Percentiles rank a stretch among this genome's conserved stretches.
phyloP scores from a whole-genome alignment of 495 filamentous ascomycete species.

The Corynascus novoguineensis region DNA sequence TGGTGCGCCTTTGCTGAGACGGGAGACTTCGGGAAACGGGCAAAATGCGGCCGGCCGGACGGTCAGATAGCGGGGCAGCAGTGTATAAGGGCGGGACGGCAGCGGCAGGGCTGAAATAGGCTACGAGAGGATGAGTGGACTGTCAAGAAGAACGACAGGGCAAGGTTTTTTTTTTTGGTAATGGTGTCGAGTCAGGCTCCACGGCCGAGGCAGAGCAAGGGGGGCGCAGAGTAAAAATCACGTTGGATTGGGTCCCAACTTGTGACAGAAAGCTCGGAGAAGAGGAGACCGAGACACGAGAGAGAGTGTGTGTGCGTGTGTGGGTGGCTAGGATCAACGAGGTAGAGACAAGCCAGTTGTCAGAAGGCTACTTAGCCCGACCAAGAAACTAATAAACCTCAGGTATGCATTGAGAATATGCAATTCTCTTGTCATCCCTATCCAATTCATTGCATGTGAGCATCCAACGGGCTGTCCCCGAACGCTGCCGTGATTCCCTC shows the following conservation, averaged over 20 bases:
- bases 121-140: slow-evolving; percentile 11
- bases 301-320: not conserved
- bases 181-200: slow-evolving; percentile 5
- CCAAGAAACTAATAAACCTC: slow-evolving; percentile 13
- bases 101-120: slow-evolving; percentile 12
- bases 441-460: not conserved
- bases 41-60: slow-evolving; percentile 3
- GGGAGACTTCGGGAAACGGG: not conserved
- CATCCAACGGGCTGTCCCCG: slow-evolving; percentile 18
- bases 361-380: not conserved
- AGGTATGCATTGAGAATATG: slow-evolving; percentile 14
- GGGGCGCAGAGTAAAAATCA: not conserved
- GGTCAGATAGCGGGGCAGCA: slow-evolving; percentile 15
- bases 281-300: not conserved
- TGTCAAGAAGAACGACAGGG: slow-evolving; percentile 16
- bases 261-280: not conserved
- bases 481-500: slow-evolving; percentile 6
- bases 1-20: slow-evolving; percentile 27
- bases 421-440: slow-evolving; percentile 16
- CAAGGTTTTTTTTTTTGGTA: slow-evolving; percentile 2
- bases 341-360: not conserved
- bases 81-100: slow-evolving; percentile 23
- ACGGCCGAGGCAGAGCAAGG: not conserved
- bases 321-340: not conserved
- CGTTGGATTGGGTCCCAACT: not conserved